Percentiles rank a stretch among this genome's conserved stretches.
Conservation (phyloP, 768 basidiomycete genomes). For the Lactifluus pinguis region DNA sequence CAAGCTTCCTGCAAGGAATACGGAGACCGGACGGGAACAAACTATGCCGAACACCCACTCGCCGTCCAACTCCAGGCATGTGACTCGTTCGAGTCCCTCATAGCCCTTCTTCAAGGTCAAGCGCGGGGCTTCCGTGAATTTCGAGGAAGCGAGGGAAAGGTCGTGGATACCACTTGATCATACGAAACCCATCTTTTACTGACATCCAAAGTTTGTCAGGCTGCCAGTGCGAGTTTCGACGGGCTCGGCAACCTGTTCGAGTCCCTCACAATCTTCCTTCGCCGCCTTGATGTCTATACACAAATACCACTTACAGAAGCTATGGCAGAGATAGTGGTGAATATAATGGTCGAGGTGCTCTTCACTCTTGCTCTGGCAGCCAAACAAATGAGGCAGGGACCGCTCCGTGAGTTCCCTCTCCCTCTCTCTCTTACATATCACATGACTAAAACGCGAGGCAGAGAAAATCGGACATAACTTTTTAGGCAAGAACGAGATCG, state of each 20-base stretch:
- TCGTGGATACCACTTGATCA: not conserved
- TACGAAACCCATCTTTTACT: not conserved
- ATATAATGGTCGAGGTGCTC: not conserved
- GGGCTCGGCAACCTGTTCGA: not conserved
- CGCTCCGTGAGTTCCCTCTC: not conserved
- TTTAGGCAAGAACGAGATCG: not conserved
- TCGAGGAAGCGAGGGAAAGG: not conserved
- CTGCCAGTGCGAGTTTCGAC: not conserved
- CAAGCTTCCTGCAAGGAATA: not conserved
- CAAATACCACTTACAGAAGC: not conserved
- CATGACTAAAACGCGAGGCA: not conserved
- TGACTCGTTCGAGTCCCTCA: not conserved
- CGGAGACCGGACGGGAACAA: not conserved
- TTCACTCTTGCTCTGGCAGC: not conserved
- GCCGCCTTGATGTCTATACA: not conserved
- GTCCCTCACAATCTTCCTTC: not conserved
- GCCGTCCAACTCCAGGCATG: not conserved
- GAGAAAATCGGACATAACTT: not conserved
- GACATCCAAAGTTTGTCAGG: not conserved
- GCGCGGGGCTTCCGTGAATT: not conserved
- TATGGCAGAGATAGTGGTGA: not conserved
- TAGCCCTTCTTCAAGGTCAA: not conserved
- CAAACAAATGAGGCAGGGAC: not conserved
- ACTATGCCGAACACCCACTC: not conserved
- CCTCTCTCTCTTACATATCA: too few relatives aligned